A percentile compares a stretch with the other conserved stretches of the same genome.
These are phyloP conservation scores for Pestalotiopsis sp. DNA, from an alignment of 2,329 filamentous ascomycete genomes.

Conservation along the genomic window DNA sequence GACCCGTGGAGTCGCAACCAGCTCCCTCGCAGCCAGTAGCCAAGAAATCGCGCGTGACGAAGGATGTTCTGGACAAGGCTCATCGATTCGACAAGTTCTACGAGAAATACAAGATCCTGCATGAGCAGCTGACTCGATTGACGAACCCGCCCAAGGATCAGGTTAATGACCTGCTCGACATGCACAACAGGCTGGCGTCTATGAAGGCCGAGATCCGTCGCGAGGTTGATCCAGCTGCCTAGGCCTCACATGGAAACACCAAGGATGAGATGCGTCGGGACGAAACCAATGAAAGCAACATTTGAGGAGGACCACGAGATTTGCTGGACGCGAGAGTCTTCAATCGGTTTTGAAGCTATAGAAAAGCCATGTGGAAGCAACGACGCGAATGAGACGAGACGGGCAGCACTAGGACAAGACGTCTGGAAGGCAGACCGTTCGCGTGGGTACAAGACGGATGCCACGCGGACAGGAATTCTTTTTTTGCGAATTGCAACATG, in stretches of 20 bases:
- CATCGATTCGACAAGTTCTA: constrained; percentile 60
- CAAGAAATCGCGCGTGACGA: constrained; percentile 46
- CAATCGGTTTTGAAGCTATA: neutral
- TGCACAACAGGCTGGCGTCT: constrained; percentile 55
- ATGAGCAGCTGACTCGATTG: constrained; percentile 55
- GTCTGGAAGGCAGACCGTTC: neutral
- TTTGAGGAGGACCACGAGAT: neutral
- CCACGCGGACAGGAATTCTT: neutral
- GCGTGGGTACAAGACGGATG: neutral
- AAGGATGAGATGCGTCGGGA: neutral
- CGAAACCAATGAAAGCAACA: neutral
- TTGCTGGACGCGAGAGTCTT: neutral
- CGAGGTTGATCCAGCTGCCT: constrained; percentile 38
- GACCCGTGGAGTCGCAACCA: constrained; percentile 38
- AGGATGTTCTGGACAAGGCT: constrained; percentile 56
- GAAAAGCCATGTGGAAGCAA: neutral
- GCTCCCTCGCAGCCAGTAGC: constrained; percentile 32
- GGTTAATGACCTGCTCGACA: constrained; percentile 52
- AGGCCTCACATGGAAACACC: no score
- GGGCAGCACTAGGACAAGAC: neutral
- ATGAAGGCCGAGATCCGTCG: constrained; percentile 64
- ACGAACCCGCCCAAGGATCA: constrained; percentile 55
- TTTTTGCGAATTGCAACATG: neutral
- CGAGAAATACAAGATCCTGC: constrained; percentile 58
- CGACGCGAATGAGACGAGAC: neutral